Evolutionary conservation across 106 monocot genomes (phyloP), one percentile per base, ranked within the genome.

Genomic region (Apostasia shenzhenica): DNA sequence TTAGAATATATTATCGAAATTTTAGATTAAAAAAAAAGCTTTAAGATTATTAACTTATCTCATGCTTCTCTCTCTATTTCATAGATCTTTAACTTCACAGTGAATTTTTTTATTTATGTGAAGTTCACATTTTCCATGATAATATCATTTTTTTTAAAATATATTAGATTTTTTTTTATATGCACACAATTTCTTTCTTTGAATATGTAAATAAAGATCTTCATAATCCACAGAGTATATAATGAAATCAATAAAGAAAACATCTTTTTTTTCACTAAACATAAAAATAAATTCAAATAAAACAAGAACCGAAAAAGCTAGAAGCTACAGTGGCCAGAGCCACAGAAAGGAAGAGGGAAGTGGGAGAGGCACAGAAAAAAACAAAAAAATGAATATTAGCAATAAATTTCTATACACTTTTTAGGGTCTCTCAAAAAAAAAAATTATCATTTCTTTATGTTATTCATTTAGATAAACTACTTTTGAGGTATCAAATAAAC

Each of bases 301-400:
- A 62, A 62, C 62, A 62, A 62, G 62, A 43, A 62, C 62, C 62
- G 26, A 62, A 62, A 62, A 62, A 62, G 62, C 44, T 62, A n/a
- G 45, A 62, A 45, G 62, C 62, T 5, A 45, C 62, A 62, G 62
- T 45, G 62, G 41, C 10, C 44, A 62, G 62, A 62, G 62, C 45
- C 62, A 62, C 45, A 45, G 43, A 37, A 57, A 37, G 39, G 45
- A 45, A 8, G 45, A 7, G 62, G 2, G 39, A 45, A 45, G 45
- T 43, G 43, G 62, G 45, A 43, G 45, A 62, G 45, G 62, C 62
- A 62, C 45, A 45, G 43, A 62, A 62, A 62, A 9, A 62, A 62
- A 43, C 62, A 62, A 62, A 61, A 9, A 44, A 44, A 62, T 44
- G 8, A 45, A 62, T 38, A 45, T 62, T 45, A 45, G 3, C 45